Percentiles rank a stretch among this genome's conserved stretches.
Evolutionary conservation across 129 eudicot species (phyloP).

Genomic region (Flaveria brownii): DNA sequence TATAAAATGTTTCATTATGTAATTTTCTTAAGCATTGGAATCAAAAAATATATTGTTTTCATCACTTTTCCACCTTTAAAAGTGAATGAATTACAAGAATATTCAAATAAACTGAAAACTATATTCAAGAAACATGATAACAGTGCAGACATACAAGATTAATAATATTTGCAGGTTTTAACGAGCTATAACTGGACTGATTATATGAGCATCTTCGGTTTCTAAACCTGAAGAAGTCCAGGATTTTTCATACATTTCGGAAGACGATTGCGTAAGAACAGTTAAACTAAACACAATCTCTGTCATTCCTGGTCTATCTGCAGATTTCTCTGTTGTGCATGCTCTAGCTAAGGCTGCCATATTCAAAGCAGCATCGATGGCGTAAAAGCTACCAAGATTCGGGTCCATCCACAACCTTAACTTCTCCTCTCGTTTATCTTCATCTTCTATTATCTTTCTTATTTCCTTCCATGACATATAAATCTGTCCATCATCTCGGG

Average conservation of each 20-base stretch:
- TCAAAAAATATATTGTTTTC: not conserved
- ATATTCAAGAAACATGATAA: slow-evolving; percentile 15
- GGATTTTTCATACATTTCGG: slow-evolving; percentile 52
- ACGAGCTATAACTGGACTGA: slow-evolving; percentile 64
- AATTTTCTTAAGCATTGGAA: too few species aligned
- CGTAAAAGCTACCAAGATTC: slow-evolving; percentile 45
- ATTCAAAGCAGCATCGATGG: slow-evolving; percentile 62
- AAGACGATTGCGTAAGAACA: slow-evolving; percentile 59
- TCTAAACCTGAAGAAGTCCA: slow-evolving; percentile 52
- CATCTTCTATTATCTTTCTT: slow-evolving; percentile 49
- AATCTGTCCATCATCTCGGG: slow-evolving; percentile 58
- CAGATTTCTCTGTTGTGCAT: slow-evolving; percentile 67
- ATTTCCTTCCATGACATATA: slow-evolving; percentile 66
- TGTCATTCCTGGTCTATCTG: slow-evolving; percentile 67
- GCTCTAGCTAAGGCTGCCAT: slow-evolving; percentile 64
- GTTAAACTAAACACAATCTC: slow-evolving; percentile 70
- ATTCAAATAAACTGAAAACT: slow-evolving; percentile 13
- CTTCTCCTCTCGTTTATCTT: slow-evolving; percentile 49
- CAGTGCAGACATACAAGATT: not conserved
- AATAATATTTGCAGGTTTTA: slow-evolving; percentile 29
- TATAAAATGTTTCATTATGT: not conserved
- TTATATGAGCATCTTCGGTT: slow-evolving; percentile 48
- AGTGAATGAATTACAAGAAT: slow-evolving; percentile 4
- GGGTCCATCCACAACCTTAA: slow-evolving; percentile 73
- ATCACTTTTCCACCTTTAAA: not conserved